These are phyloP conservation scores for Metschnikowia henanensis DNA, from an alignment of 805 yeast genomes.

Conservation along the genomic window DNA sequence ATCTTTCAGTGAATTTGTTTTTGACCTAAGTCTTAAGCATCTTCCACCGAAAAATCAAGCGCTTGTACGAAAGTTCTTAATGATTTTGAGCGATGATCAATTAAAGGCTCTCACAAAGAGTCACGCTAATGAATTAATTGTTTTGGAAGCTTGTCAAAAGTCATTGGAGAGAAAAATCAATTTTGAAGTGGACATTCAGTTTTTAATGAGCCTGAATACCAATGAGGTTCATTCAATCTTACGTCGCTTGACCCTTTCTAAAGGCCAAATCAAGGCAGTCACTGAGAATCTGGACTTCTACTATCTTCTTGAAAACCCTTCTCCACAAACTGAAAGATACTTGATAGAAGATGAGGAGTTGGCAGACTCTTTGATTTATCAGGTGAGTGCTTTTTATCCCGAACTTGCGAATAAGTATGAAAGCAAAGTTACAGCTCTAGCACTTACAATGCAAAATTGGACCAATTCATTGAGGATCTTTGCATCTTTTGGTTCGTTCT, in stretches of 20 bases:
- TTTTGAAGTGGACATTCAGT: slow-evolving; percentile 11
- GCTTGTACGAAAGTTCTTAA: slow-evolving; percentile 21
- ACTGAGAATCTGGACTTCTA: slow-evolving; percentile 8
- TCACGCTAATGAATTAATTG: slow-evolving; percentile 10
- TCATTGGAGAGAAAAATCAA: slow-evolving; percentile 5
- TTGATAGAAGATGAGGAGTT: slow-evolving; percentile 4
- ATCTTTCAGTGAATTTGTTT: slow-evolving; percentile 15
- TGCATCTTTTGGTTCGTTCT: slow-evolving; percentile 9
- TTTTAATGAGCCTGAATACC: slow-evolving; percentile 9
- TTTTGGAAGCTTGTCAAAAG: slow-evolving; percentile 7
- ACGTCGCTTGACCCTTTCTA: slow-evolving; percentile 1
- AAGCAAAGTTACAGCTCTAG: slow-evolving; percentile 14
- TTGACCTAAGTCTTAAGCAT: slow-evolving; percentile 2
- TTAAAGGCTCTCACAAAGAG: slow-evolving; percentile 9
- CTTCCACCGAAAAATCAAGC: slow-evolving; percentile 17
- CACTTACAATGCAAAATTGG: slow-evolving; percentile 20
- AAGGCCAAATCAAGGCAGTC: slow-evolving; percentile 9
- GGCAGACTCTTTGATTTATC: slow-evolving; percentile 16
- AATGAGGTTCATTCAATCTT: slow-evolving; percentile 10
- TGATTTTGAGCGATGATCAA: slow-evolving; percentile 28
- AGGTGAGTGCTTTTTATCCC: slow-evolving; percentile 13
- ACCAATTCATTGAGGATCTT: slow-evolving; percentile 21
- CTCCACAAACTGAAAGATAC: slow-evolving; percentile 1
- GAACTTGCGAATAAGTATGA: slow-evolving; percentile 12
- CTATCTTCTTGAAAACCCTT: slow-evolving; percentile 11